Evolutionary conservation across 176 grass and related monocot genomes (phyloP).

Genomic region (Rhipidocladum racemiflorum): DNA sequence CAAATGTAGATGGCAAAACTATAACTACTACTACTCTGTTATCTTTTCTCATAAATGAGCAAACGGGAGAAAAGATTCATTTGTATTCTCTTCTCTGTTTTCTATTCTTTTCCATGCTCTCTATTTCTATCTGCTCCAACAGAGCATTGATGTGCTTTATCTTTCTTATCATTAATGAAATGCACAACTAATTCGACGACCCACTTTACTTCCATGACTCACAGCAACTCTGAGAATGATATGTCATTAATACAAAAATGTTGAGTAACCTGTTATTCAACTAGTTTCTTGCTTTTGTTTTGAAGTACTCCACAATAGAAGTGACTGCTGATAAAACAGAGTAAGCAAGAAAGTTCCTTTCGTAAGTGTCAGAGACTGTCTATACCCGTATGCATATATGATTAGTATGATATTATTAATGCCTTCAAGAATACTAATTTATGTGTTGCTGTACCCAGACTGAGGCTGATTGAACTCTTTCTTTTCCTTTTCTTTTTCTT

Average conservation of each 20-base stretch:
- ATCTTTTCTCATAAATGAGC: neutral
- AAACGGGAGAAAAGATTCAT: neutral
- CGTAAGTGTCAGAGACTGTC: neutral
- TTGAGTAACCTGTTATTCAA: neutral
- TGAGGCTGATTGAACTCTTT: neutral
- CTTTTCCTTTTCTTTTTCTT: neutral
- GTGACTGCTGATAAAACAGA: neutral
- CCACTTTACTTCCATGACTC: conserved; percentile 7
- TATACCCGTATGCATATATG: neutral
- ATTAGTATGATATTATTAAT: neutral
- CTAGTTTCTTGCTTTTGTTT: neutral
- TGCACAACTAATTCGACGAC: conserved; percentile 17
- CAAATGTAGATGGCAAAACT: neutral
- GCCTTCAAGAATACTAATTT: neutral
- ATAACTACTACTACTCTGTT: neutral
- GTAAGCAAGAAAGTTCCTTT: neutral
- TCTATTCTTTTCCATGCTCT: neutral
- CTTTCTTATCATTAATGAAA: conserved; percentile 37
- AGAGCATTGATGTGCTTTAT: neutral
- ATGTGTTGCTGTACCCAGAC: neutral
- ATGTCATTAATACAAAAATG: conserved; percentile 18
- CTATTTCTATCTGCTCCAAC: neutral
- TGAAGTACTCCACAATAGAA: too few species aligned
- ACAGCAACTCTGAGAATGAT: conserved; percentile 35
- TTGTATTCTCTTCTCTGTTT: neutral